A percentile compares a stretch with the other conserved stretches of the same genome.
These are phyloP conservation scores for Aspergillus sparsus DNA, from an alignment of 495 filamentous ascomycete genomes.

Conservation along the genomic window DNA sequence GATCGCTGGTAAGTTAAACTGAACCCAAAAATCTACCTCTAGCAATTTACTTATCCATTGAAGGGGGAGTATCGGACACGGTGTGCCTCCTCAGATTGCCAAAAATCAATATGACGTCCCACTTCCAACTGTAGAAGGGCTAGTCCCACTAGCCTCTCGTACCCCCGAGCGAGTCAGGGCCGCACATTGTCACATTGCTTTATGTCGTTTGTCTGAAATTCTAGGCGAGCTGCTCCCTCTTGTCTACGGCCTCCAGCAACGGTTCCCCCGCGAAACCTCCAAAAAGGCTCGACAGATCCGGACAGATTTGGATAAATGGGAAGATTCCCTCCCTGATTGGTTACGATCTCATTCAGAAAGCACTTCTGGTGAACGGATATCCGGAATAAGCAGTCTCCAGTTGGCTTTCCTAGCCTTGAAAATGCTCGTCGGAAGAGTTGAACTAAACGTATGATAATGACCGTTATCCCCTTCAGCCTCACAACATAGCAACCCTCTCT, in stretches of 20 bases:
- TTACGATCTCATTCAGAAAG: conserved; percentile 32
- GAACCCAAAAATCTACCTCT: background rate
- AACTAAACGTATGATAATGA: conserved; percentile 44
- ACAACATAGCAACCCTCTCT: background rate
- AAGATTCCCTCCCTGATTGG: conserved; percentile 49
- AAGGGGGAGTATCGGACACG: conserved; percentile 56
- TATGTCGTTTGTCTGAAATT: conserved; percentile 55
- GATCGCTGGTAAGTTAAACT: conserved; percentile 47
- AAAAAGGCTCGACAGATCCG: conserved; percentile 46
- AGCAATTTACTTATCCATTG: conserved; percentile 5
- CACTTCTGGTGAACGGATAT: conserved; percentile 35
- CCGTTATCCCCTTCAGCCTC: background rate
- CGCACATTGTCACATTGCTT: conserved; percentile 52
- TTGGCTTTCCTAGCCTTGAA: conserved; percentile 53
- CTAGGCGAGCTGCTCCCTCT: conserved; percentile 53
- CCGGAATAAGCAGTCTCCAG: conserved; percentile 52
- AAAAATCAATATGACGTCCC: conserved; percentile 58
- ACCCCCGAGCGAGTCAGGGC: conserved; percentile 46
- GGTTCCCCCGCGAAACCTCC: conserved; percentile 43
- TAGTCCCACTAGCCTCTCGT: conserved; percentile 37
- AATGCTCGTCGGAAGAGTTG: conserved; percentile 54
- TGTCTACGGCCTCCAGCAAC: conserved; percentile 49
- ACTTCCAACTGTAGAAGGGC: conserved; percentile 45
- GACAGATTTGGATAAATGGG: conserved; percentile 50
- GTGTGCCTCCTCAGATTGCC: conserved; percentile 51